phyloP scores from a whole-genome alignment of 1,284 basidiomycete genomes.

The Bjerkandera adusta region DNA sequence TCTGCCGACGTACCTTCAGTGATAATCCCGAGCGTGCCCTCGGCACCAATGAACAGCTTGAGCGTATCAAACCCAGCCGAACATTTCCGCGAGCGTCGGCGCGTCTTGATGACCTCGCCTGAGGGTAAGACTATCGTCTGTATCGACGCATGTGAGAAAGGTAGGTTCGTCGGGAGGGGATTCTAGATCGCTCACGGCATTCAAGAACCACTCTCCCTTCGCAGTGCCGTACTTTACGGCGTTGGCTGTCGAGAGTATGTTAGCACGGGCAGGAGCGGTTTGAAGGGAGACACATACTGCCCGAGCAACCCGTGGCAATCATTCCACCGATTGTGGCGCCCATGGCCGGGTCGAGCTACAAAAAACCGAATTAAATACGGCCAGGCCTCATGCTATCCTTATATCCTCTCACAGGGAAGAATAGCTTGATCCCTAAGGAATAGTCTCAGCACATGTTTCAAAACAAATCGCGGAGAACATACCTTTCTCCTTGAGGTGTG shows the following conservation, averaged over 20 bases:
- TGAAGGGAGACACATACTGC: conserved; percentile 58
- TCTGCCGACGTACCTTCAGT: conserved; percentile 78
- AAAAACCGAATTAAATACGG: not conserved
- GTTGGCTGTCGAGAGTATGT: conserved; percentile 39
- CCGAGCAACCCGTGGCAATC: conserved; percentile 82
- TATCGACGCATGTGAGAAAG: not conserved
- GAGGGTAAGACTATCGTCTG: conserved; percentile 88
- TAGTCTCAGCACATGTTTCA: not conserved
- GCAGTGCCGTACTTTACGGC: conserved; percentile 66
- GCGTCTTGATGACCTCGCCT: conserved; percentile 93
- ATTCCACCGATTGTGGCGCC: conserved; percentile 91
- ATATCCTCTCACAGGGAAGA: conserved; percentile 81
- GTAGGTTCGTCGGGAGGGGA: not conserved
- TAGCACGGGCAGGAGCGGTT: not conserved
- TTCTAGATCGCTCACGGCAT: conserved; percentile 49
- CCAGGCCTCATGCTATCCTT: too few species aligned
- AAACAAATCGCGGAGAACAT: not conserved
- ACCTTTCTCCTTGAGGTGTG: conserved; percentile 61
- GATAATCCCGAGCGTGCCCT: conserved; percentile 92
- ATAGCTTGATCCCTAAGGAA: conserved; percentile 63
- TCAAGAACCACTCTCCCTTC: conserved; percentile 57
- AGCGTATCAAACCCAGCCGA: conserved; percentile 90
- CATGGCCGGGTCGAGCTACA: conserved; percentile 72
- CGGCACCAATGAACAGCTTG: conserved; percentile 91
- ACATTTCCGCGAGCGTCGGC: conserved; percentile 82